Conservation (phyloP, 257 asterid species). For the Orobanche coerulescens region DNA sequence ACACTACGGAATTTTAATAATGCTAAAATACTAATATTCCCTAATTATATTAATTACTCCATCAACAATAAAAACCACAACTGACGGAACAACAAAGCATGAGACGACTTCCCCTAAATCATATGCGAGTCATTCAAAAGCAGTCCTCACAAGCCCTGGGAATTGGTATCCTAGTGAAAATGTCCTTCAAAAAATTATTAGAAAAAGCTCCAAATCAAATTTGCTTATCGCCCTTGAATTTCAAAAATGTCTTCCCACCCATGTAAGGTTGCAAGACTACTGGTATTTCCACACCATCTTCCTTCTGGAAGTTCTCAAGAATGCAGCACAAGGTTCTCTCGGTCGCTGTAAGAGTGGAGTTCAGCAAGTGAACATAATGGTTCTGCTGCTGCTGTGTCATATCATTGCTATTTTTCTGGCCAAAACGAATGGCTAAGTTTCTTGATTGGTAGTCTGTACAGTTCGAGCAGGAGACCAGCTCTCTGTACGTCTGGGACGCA, state of each 20-base stretch:
- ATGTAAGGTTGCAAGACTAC: conserved; percentile 55
- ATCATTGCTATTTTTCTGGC: conserved; percentile 54
- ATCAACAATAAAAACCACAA: too few relatives aligned
- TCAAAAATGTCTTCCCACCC: conserved; percentile 67
- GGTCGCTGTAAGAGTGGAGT: conserved; percentile 92
- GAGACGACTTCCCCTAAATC: too few relatives aligned
- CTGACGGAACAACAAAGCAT: too few relatives aligned
- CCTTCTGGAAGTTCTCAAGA: conserved; percentile 79
- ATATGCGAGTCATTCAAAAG: too few relatives aligned
- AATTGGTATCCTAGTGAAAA: too few relatives aligned
- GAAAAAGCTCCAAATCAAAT: too few relatives aligned
- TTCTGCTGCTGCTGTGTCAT: conserved; percentile 63
- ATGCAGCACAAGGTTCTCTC: conserved; percentile 89
- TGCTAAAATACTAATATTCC: too few relatives aligned
- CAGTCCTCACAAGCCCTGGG: too few relatives aligned
- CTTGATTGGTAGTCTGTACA: conserved; percentile 86
- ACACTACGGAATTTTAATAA: too few relatives aligned
- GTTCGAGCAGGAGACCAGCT: conserved; percentile 94
- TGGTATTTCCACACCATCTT: conserved; percentile 83
- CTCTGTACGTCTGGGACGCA: conserved; percentile 68
- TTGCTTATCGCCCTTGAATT: conserved; percentile 43
- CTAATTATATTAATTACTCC: too few relatives aligned
- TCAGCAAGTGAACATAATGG: conserved; percentile 75
- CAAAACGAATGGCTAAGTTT: conserved; percentile 71
- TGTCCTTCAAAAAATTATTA: too few relatives aligned